Evolutionary conservation across 805 yeast genomes (phyloP).

Genomic region (Ogataea angusta): DNA sequence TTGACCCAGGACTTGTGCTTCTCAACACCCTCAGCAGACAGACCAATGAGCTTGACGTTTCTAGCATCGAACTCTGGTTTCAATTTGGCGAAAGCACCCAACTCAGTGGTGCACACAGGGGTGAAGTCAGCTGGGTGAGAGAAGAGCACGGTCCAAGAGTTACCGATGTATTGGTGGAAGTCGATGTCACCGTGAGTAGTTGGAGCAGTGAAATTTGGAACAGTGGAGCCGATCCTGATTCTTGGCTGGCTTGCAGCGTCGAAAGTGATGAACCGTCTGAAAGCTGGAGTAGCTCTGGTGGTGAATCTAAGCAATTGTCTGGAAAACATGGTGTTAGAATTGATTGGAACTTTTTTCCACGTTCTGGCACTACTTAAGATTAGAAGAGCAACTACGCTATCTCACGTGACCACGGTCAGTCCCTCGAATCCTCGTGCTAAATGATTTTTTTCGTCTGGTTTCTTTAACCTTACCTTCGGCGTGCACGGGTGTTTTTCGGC

Average conservation of each 20-base stretch:
- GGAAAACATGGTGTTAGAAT: conserved; percentile 18
- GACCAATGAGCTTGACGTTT: conserved; percentile 83
- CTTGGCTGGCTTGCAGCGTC: conserved; percentile 55
- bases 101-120: conserved; percentile 94
- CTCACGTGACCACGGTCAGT: conserved; percentile 7
- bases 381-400: neutral
- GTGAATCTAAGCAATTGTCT: conserved; percentile 21
- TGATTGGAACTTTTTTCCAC: neutral
- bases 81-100: conserved; percentile 88
- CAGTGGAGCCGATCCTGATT: conserved; percentile 76
- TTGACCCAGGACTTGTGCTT: conserved; percentile 83
- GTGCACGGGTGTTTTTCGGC: conserved; percentile 1
- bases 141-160: conserved; percentile 84
- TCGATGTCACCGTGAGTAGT: conserved; percentile 80
- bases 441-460: neutral
- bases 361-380: neutral
- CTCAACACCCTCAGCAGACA: conserved; percentile 80
- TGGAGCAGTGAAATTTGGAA: conserved; percentile 84
- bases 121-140: conserved; percentile 97
- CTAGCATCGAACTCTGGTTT: conserved; percentile 86
- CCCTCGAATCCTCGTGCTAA: no score
- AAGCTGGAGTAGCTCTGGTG: conserved; percentile 10
- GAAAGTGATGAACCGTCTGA: conserved; percentile 39
- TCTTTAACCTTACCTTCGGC: neutral
- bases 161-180: conserved; percentile 84